Base-by-base conservation (phyloP, 306 rosid genomes). In the Casuarina glauca region DNA sequence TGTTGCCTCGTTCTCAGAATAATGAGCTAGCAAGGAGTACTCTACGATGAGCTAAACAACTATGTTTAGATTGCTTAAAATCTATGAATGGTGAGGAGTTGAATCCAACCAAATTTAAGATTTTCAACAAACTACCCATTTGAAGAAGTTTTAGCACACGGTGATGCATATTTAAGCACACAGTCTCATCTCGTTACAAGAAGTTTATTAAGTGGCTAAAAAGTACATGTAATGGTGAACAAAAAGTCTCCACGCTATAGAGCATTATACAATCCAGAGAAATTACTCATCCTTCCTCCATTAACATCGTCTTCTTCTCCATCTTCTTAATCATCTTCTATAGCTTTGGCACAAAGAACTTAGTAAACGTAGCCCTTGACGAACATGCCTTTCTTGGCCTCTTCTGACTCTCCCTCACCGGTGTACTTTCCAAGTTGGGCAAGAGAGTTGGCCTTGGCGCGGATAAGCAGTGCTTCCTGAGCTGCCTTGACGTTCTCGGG, bases 391-490 rank as follows among this genome's bases (percentile, higher is more conserved):
- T 92, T 81, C 72, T 83, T 90, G 73, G 98, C 98, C 76, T 88
- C 98, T 3, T 88, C 97, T 4, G 97, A 89, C 80, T 94, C 98
- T 26, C 97, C 98, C 10, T 90, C 98, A 9, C 91, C 97, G 0
- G 91, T 89, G 93, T 94, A 94, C 86, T 94, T 94, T 44, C 98
- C 98, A 5, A 84, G 95, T 87, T 94, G 98, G 41, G 98, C 98
- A 10, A 94, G 91, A 0, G 97, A 92, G 93, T 94, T 94, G 75
- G 97, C 83, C 74, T 88, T 94, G 82, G 97, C 97, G 39, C 98
- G 97, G 87, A 72, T 60, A 36, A 90, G 88, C 6, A 94, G 86
- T 5, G 88, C 36, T 44, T 90, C 95, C 80, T 94, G 98, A n/a
- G 98, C 98, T 0, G 89, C 92, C 87, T 87, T 80, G 80, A 94